phyloP scores from a whole-genome alignment of 2,329 filamentous ascomycete genomes.

The Sordariomycetes sp. region DNA sequence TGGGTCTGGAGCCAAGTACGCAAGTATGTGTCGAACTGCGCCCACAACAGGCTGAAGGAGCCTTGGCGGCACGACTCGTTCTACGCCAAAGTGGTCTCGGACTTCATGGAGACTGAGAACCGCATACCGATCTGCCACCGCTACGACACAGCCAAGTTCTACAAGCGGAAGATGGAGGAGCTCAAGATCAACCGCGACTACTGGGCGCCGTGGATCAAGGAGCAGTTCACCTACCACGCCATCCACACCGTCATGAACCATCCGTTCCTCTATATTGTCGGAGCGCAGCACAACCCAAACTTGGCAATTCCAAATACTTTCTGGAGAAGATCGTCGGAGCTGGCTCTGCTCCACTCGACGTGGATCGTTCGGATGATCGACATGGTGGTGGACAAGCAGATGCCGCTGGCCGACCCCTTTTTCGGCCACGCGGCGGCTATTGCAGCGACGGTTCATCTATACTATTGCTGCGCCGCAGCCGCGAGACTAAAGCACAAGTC shows the following conservation, averaged over 20 bases:
- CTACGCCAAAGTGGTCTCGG: slow-evolving; percentile 39
- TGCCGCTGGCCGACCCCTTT: slow-evolving; percentile 39
- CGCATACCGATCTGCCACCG: slow-evolving; percentile 38
- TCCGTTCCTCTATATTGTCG: slow-evolving; percentile 42
- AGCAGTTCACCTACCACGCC: slow-evolving; percentile 43
- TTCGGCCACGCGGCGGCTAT: slow-evolving; percentile 42
- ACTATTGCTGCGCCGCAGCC: slow-evolving; percentile 42
- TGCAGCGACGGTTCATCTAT: slow-evolving; percentile 42
- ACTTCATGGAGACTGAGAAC: slow-evolving; percentile 41
- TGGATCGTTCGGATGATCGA: slow-evolving; percentile 46
- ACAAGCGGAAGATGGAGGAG: slow-evolving; percentile 36
- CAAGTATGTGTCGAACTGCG: slow-evolving; percentile 37
- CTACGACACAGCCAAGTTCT: slow-evolving; percentile 43
- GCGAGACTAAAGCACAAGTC: slow-evolving; percentile 39
- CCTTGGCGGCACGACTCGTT: slow-evolving; percentile 42
- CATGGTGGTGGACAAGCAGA: slow-evolving; percentile 40
- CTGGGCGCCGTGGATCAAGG: slow-evolving; percentile 42
- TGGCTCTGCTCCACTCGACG: slow-evolving; percentile 40
- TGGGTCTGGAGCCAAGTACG: slow-evolving; percentile 41
- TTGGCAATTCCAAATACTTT: slow-evolving; percentile 44
- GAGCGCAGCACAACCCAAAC: slow-evolving; percentile 40
- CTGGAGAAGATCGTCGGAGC: slow-evolving; percentile 40
- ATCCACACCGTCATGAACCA: slow-evolving; percentile 43
- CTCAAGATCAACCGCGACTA: slow-evolving; percentile 33
- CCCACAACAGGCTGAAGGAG: slow-evolving; percentile 35